phyloP scores from a whole-genome alignment of 2,329 filamentous ascomycete species.

The Xylariaceae sp. region DNA sequence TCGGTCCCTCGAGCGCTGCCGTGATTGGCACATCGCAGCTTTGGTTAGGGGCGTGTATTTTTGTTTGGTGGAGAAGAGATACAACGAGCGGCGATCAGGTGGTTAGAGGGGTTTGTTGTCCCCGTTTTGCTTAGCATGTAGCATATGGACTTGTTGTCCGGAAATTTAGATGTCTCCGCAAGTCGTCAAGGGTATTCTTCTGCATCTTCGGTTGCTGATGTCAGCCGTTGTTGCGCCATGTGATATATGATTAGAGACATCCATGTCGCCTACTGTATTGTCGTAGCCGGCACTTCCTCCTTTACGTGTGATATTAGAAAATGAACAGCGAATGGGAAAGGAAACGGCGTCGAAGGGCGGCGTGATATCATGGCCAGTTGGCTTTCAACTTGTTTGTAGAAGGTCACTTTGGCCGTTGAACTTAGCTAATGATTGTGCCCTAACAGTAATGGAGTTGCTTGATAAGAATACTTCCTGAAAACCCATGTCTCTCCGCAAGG shows the following conservation, averaged over 20 bases:
- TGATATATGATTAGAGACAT: constrained; percentile 7
- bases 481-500: too few relatives aligned
- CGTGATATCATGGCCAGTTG: too few relatives aligned
- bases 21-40: neutral
- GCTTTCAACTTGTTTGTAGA: too few relatives aligned
- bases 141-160: constrained; percentile 3
- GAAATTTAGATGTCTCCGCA: neutral
- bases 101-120: constrained; percentile 2
- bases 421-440: too few relatives aligned
- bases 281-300: neutral
- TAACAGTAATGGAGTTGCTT: too few relatives aligned
- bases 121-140: constrained; percentile 14
- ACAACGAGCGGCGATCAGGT: constrained; percentile 9
- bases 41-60: constrained; percentile 7
- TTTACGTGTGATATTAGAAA: too few relatives aligned
- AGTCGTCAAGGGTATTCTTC: neutral
- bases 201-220: neutral
- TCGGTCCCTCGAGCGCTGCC: neutral
- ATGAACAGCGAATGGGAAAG: too few relatives aligned
- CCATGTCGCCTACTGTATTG: neutral
- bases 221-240: neutral
- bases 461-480: too few relatives aligned
- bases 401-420: too few relatives aligned
- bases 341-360: too few relatives aligned
- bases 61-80: constrained; percentile 6